Evolutionary conservation across 2,329 filamentous ascomycete species (phyloP), one percentile per base, ranked within the genome.

Genomic region (Hortaea werneckii): DNA sequence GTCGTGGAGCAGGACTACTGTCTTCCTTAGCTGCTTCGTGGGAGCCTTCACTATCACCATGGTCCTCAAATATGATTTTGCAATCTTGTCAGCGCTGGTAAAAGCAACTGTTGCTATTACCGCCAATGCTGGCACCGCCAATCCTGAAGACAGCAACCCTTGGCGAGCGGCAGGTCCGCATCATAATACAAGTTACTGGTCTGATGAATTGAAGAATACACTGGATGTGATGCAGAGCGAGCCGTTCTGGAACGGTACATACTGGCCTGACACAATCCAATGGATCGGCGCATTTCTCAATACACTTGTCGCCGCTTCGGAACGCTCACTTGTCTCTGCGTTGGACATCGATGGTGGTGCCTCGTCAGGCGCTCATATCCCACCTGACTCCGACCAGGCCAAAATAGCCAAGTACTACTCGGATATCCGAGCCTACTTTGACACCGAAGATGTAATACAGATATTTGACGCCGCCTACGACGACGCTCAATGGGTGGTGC

Each of bases 401-500:
- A 40, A 52, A 6, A 60, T 61, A 37, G 32, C 52, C 28, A 50
- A 52, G 29, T 61, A 60, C 45, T 57, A 51, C 42, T 47, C 48
- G 3, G 44, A 62, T n/a, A 55, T 59, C 9, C 50, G 56, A 42
- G 46, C 53, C 9, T 62, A 57, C 46, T 60, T 51, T 30, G 48
- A 40, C 28, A 49, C 49, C 32, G 59, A 63, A 43, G 58, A 62
- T 34, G 52, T 53, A 1, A 54, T 52, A 10, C 58, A 63, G 39
- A 61, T 61, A 41, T 62, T 59, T 37, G 58, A 47, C 13, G 57
- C 55, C 20, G 60, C 60, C 10, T 62, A 62, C 41, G 60, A 63
- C 39, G 60, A 63, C 42, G 58, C 57, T 13, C 60, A 61, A 46
- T 63, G 60, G 60, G 59, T 63, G 13, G 60, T 63, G 2, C 47